Base-by-base conservation (phyloP, 116 monocot species). In the Iris pallida region DNA sequence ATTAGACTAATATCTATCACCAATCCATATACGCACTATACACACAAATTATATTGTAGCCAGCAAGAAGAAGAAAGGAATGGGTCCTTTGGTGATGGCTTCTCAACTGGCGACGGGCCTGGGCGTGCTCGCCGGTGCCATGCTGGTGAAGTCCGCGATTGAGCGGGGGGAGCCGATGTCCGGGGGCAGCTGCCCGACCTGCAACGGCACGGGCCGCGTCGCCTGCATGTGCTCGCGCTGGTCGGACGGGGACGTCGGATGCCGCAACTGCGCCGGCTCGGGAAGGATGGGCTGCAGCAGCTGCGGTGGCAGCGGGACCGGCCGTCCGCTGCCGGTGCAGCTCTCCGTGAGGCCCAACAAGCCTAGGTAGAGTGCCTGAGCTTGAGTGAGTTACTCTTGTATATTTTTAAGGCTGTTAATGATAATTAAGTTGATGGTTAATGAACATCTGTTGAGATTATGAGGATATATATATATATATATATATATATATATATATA, bases 161-260 rank as follows among this genome's bases (percentile, higher is more conserved):
- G 59, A 90, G 55, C 78, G 74, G 15, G 49, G 64, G 45, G 61
- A 61, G 53, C 60, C 68, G 46, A 73, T 78, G 81, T 76, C 73
- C 65, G 79, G 73, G 45, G 61, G 68, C 20, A 76, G 82, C 30
- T 91, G 95, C 55, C 44, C 79, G 5, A 79, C 71, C 20, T 96
- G 95, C 79, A 81, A 86, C 75, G 95, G 95, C 16, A 82, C 89
- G 16, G 95, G 95, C 8, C 82, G 84, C 20, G 81, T 89, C 30
- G 48, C 78, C 8, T 96, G 95, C 77, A 40, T 91, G 40, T 96
- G 96, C 79, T 49, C 84, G 1, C 75, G 89, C 18, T 96, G 96
- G 92, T 89, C 96, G 1, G 92, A 91, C 77, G 91, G 96, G 8
- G 96, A 96, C 70, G 53, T 72, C 17, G 96, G 96, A 0, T 96